Percentiles rank a stretch among this genome's conserved stretches.
Conservation (phyloP, 805 yeast genomes). For the Hyphopichia homilentoma region DNA sequence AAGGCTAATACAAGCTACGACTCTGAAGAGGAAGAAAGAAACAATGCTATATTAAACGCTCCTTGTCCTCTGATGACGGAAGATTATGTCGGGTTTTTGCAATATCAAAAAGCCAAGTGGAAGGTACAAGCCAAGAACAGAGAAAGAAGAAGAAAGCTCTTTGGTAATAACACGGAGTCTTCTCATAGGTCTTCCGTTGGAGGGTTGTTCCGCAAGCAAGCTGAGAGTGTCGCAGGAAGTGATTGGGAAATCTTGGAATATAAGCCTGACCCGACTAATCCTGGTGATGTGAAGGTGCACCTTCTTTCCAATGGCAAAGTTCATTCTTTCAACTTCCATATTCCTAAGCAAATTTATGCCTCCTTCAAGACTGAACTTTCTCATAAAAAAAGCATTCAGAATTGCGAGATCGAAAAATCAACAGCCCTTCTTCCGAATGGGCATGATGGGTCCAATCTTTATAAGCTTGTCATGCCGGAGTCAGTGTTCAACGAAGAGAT, state of each 20-base stretch:
- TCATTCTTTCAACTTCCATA: slow-evolving; percentile 67
- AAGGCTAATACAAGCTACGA: slow-evolving; percentile 17
- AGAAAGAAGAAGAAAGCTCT: slow-evolving; percentile 67
- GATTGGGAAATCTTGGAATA: slow-evolving; percentile 87
- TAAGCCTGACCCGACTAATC: slow-evolving; percentile 45
- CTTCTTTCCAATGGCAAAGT: slow-evolving; percentile 67
- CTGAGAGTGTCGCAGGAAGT: slow-evolving; percentile 70
- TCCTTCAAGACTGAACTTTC: slow-evolving; percentile 51
- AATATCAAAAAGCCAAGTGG: slow-evolving; percentile 88
- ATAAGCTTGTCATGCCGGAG: slow-evolving; percentile 69
- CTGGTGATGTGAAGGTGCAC: slow-evolving; percentile 77
- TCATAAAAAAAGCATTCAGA: slow-evolving; percentile 37
- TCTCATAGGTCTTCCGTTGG: slow-evolving; percentile 61
- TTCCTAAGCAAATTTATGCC: slow-evolving; percentile 73
- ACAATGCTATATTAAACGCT: slow-evolving; percentile 45
- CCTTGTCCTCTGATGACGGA: slow-evolving; percentile 63
- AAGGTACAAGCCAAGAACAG: slow-evolving; percentile 67
- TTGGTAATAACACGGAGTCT: slow-evolving; percentile 61
- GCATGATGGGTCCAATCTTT: slow-evolving; percentile 49
- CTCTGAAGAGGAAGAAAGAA: slow-evolving; percentile 45
- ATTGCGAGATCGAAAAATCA: slow-evolving; percentile 56
- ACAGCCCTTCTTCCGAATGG: slow-evolving; percentile 71
- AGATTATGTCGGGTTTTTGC: slow-evolving; percentile 66
- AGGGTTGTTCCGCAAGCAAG: slow-evolving; percentile 68
- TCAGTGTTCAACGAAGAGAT: slow-evolving; percentile 51